phyloP scores from a whole-genome alignment of 2,329 filamentous ascomycete genomes.

The Pyricularia pennisetigena region DNA sequence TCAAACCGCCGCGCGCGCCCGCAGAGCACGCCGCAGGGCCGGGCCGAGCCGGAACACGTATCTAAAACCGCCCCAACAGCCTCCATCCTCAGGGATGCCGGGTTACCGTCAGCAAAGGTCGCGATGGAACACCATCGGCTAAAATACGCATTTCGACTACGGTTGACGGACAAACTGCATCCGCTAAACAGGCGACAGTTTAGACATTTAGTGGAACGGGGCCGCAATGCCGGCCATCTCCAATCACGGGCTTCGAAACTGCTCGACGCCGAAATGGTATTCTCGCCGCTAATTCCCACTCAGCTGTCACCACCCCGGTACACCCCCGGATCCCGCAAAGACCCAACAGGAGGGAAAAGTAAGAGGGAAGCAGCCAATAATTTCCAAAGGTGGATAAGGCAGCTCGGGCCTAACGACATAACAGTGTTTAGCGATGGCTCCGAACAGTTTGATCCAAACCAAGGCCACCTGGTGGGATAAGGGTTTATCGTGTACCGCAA shows the following conservation, averaged over 20 bases:
- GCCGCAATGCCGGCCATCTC: background rate
- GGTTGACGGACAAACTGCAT: background rate
- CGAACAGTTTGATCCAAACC: background rate
- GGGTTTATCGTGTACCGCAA: background rate
- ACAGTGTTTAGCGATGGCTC: background rate
- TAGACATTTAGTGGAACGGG: background rate
- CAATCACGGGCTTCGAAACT: background rate
- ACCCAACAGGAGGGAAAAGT: background rate
- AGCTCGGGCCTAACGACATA: background rate
- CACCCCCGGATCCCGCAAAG: slow-evolving; percentile 1
- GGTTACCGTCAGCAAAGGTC: no score
- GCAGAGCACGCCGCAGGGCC: no score
- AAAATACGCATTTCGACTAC: background rate
- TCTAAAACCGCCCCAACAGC: no score
- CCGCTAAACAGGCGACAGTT: background rate
- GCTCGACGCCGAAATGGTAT: background rate
- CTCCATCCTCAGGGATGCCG: no score
- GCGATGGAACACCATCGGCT: no score
- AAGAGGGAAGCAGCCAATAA: background rate
- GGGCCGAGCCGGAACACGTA: no score
- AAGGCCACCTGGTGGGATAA: background rate
- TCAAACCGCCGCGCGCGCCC: no score
- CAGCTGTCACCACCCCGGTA: background rate
- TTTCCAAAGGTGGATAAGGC: background rate
- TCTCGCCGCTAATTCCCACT: background rate